Conservation (phyloP, 768 basidiomycete species). For the Lactarius sp. region DNA sequence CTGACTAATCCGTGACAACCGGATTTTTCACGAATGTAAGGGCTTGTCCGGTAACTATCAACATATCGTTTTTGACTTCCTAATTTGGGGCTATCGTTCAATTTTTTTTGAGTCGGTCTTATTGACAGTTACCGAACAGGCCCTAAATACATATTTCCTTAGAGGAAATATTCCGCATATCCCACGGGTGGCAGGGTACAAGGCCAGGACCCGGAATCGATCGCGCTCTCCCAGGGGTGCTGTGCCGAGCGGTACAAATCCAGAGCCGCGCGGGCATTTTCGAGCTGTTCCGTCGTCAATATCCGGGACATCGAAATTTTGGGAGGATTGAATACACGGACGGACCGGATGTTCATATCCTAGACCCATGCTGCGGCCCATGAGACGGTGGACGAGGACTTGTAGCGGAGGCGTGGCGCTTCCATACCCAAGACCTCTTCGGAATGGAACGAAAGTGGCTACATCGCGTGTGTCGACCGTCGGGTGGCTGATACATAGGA, state of each 20-base stretch:
- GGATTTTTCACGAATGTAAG: background rate
- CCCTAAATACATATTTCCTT: background rate
- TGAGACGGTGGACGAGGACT: conserved; percentile 42
- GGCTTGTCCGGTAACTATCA: too few species aligned
- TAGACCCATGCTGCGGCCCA: conserved; percentile 42
- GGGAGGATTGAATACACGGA: conserved; percentile 8
- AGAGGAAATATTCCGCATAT: conserved; percentile 23
- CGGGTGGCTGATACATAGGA: conserved; percentile 48
- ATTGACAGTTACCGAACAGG: too few species aligned
- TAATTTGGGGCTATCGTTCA: too few species aligned
- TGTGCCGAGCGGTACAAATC: conserved; percentile 51
- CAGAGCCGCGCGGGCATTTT: conserved; percentile 46
- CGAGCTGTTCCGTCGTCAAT: conserved; percentile 34
- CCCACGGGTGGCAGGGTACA: conserved; percentile 23
- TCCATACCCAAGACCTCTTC: conserved; percentile 36
- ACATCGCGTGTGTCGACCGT: conserved; percentile 51
- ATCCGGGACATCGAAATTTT: background rate
- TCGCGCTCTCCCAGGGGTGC: conserved; percentile 43
- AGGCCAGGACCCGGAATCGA: conserved; percentile 47
- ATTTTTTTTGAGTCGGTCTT: too few species aligned
- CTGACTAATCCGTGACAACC: background rate
- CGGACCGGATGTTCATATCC: conserved; percentile 46
- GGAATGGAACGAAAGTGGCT: conserved; percentile 48
- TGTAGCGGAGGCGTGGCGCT: conserved; percentile 34
- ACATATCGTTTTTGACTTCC: too few species aligned